Percentiles rank a stretch among this genome's conserved stretches.
Evolutionary conservation across 257 asterid species (phyloP).

Genomic region (Catharanthus roseus): DNA sequence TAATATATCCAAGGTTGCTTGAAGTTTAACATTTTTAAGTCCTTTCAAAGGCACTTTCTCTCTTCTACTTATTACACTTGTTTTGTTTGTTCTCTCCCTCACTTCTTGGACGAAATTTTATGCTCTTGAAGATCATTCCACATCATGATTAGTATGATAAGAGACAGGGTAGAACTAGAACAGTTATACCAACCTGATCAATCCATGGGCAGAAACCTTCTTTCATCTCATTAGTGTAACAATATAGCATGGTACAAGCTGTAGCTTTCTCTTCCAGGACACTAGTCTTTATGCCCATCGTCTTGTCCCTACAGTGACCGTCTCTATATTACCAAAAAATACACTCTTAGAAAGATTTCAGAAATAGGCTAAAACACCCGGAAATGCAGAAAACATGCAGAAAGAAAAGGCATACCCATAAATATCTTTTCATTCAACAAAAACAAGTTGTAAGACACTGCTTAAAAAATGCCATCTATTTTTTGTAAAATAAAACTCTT

Average conservation of each 20-base stretch:
- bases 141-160: background rate
- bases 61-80: no score
- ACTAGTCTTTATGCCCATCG: conserved; percentile 93
- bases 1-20: no score
- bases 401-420: no score
- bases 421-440: background rate
- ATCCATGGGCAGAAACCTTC: conserved; percentile 99
- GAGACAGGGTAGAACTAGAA: background rate
- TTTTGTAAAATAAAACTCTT: background rate
- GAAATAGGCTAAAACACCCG: no score
- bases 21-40: no score
- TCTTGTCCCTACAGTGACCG: conserved; percentile 94
- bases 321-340: conserved; percentile 75
- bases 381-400: no score
- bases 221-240: conserved; percentile 96
- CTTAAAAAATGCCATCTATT: background rate
- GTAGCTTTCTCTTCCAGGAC: conserved; percentile 98
- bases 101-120: no score
- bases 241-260: conserved; percentile 95
- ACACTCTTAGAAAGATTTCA: conserved; percentile 11
- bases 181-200: conserved; percentile 69
- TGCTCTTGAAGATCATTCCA: no score
- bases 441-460: background rate
- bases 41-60: no score
- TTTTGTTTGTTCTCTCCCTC: no score